Evolutionary conservation across 805 yeast species (phyloP).

Genomic region (Henningerozyma blattae): DNA sequence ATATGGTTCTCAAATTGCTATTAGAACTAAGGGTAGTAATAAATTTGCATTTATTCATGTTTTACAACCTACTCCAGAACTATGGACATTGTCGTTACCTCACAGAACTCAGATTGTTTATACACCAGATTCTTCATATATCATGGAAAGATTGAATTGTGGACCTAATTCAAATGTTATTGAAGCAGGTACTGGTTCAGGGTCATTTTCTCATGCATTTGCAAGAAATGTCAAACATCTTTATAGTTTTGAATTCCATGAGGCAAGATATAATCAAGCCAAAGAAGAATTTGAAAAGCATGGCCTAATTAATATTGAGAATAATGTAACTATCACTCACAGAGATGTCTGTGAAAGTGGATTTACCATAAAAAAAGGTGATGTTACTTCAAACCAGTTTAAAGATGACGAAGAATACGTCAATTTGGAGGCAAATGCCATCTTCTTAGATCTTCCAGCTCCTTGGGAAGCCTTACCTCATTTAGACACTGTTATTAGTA

Average conservation of each 20-base stretch:
- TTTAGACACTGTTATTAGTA: slow-evolving; percentile 44
- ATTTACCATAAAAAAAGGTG: slow-evolving; percentile 37
- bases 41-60: slow-evolving; percentile 72
- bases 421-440: slow-evolving; percentile 49
- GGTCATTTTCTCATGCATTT: slow-evolving; percentile 86
- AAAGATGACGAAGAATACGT: slow-evolving; percentile 18
- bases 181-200: slow-evolving; percentile 98
- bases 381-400: slow-evolving; percentile 15
- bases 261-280: slow-evolving; percentile 73
- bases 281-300: slow-evolving; percentile 63
- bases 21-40: slow-evolving; percentile 43
- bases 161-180: slow-evolving; percentile 67
- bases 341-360: slow-evolving; percentile 90
- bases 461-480: slow-evolving; percentile 95
- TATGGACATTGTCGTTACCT: slow-evolving; percentile 93
- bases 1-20: slow-evolving; percentile 77
- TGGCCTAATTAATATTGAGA: slow-evolving; percentile 31
- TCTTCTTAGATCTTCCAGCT: slow-evolving; percentile 87
- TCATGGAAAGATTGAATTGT: slow-evolving; percentile 69
- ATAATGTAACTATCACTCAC: slow-evolving; percentile 61
- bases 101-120: slow-evolving; percentile 97
- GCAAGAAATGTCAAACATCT: slow-evolving; percentile 74
- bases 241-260: slow-evolving; percentile 86
- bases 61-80: slow-evolving; percentile 84
- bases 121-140: slow-evolving; percentile 88